Percentiles rank a stretch among this genome's conserved stretches.
phyloP scores from a whole-genome alignment of 2,329 filamentous ascomycete genomes.

The Diaporthe sp. region DNA sequence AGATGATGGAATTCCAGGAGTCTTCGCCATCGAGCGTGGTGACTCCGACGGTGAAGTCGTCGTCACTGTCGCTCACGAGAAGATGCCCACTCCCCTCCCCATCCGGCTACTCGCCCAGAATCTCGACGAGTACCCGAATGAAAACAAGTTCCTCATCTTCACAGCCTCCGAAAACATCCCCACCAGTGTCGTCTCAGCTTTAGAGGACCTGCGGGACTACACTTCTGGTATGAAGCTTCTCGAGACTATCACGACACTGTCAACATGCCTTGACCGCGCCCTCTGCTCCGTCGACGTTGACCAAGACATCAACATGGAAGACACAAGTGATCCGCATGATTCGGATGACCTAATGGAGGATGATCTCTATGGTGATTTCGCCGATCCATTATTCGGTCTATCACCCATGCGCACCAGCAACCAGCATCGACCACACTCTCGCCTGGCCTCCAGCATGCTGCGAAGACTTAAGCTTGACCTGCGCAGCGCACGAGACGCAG shows the following conservation, averaged over 20 bases:
- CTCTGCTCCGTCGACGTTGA: neutral
- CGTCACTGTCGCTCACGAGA: slow-evolving; percentile 64
- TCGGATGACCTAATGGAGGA: slow-evolving; percentile 43
- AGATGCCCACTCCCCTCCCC: slow-evolving; percentile 48
- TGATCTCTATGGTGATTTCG: slow-evolving; percentile 40
- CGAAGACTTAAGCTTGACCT: slow-evolving; percentile 72
- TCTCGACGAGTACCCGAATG: slow-evolving; percentile 55
- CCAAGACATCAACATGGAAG: slow-evolving; percentile 46
- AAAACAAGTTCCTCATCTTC: slow-evolving; percentile 58
- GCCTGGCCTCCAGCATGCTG: slow-evolving; percentile 33
- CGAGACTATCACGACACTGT: slow-evolving; percentile 63
- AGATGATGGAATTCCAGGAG: slow-evolving; percentile 46
- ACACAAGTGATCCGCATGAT: slow-evolving; percentile 46
- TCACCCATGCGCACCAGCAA: slow-evolving; percentile 29
- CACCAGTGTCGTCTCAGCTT: slow-evolving; percentile 46
- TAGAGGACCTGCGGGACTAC: slow-evolving; percentile 61
- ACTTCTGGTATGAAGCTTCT: slow-evolving; percentile 59
- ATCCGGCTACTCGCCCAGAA: slow-evolving; percentile 55
- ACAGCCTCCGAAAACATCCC: slow-evolving; percentile 55
- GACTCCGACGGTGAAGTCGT: slow-evolving; percentile 80
- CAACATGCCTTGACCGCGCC: slow-evolving; percentile 42
- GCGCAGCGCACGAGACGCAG: slow-evolving; percentile 69
- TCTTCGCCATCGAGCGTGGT: slow-evolving; percentile 70
- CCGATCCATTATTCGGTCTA: slow-evolving; percentile 50
- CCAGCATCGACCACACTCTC: slow-evolving; percentile 34